These are phyloP conservation scores for Talaromyces thailandensis DNA, from an alignment of 495 filamentous ascomycete species.

Conservation along the genomic window DNA sequence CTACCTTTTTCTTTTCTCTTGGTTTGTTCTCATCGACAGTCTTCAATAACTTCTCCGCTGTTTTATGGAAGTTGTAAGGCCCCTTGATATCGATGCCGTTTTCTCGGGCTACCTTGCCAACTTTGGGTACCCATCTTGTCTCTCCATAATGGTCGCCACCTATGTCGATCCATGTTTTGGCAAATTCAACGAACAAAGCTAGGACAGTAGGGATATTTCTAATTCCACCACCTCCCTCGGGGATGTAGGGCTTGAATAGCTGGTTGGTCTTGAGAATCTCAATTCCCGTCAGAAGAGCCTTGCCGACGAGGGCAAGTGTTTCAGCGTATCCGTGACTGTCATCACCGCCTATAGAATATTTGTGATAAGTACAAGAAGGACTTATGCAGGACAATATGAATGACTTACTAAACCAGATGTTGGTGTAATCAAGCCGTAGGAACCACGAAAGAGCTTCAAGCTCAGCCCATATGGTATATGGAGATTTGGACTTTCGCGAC, in stretches of 20 bases:
- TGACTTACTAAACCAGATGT: slow-evolving; percentile 3
- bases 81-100: too few species aligned
- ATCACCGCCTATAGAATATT: not conserved
- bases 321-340: slow-evolving; percentile 3
- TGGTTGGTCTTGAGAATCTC: not conserved
- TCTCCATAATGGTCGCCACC: too few species aligned
- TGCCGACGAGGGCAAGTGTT: slow-evolving; percentile 2
- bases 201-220: not conserved
- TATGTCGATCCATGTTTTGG: not conserved
- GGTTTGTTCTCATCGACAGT: too few species aligned
- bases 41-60: too few species aligned
- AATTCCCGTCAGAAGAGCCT: slow-evolving; percentile 4
- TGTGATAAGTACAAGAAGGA: not conserved
- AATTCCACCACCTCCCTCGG: not conserved
- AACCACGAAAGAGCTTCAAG: slow-evolving; percentile 4
- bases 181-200: slow-evolving; percentile 4
- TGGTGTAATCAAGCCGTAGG: slow-evolving; percentile 1
- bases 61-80: too few species aligned
- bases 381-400: not conserved
- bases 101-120: too few species aligned
- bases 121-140: too few species aligned
- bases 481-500: not conserved
- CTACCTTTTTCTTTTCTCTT: too few species aligned
- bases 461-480: slow-evolving; percentile 3
- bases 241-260: not conserved